Conservation (phyloP, 495 filamentous ascomycete species). For the Neurospora sp. region DNA sequence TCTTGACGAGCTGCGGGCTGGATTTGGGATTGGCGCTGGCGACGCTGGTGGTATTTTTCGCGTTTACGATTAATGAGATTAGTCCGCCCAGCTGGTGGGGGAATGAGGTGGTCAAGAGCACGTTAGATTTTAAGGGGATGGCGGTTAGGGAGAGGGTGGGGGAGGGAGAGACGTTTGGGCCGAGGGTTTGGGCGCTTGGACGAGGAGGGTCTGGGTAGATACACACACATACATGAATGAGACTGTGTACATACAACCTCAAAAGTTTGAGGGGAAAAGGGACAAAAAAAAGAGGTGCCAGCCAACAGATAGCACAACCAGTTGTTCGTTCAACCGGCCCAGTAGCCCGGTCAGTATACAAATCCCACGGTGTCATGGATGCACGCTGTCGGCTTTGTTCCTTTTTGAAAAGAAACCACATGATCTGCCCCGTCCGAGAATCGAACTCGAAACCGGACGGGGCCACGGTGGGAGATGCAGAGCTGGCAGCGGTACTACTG, state of each 20-base stretch:
- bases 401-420: not conserved
- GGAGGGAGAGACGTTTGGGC: conserved; percentile 51
- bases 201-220: not conserved
- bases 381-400: not conserved
- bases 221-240: not conserved
- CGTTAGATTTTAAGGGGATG: conserved; percentile 42
- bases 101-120: conserved; percentile 37
- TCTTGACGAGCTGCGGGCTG: conserved; percentile 50
- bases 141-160: conserved; percentile 40
- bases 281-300: not conserved
- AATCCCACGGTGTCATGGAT: not conserved
- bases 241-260: not conserved
- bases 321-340: not conserved
- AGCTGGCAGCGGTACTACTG: not conserved
- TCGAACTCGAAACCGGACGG: not conserved
- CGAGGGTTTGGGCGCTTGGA: conserved; percentile 28
- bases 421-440: not conserved
- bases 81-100: conserved; percentile 47
- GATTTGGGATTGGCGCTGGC: conserved; percentile 53
- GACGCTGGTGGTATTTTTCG: conserved; percentile 55
- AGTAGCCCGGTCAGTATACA: not conserved
- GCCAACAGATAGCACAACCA: not conserved
- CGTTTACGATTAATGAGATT: conserved; percentile 38
- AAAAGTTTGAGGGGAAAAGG: not conserved
- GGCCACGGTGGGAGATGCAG: not conserved